A percentile compares a stretch with the other conserved stretches of the same genome.
Evolutionary conservation across 2,329 filamentous ascomycete species (phyloP).

Genomic region (Aspergillus sp.): DNA sequence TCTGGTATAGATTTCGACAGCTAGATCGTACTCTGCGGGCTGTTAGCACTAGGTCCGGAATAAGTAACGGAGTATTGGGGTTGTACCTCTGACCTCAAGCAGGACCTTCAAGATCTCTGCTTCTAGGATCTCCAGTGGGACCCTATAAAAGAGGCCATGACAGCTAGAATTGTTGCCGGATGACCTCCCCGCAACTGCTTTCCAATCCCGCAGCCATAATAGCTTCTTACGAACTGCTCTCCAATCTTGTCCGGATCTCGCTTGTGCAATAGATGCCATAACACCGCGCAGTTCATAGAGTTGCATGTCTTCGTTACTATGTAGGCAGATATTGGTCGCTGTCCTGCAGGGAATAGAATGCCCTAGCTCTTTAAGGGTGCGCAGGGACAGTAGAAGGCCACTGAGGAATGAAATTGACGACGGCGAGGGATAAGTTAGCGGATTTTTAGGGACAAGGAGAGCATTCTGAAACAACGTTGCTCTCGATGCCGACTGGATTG

Average conservation of each 20-base stretch:
- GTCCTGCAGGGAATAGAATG: conserved; percentile 36
- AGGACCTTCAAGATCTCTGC: conserved; percentile 58
- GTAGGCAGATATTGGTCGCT: conserved; percentile 53
- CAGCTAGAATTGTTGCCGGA: conserved; percentile 33
- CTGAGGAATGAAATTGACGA: conserved; percentile 43
- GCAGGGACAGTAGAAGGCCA: conserved; percentile 42
- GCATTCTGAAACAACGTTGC: conserved; percentile 44
- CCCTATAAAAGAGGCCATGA: conserved; percentile 49
- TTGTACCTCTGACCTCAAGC: conserved; percentile 47
- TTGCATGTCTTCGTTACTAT: conserved; percentile 54
- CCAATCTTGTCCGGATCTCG: conserved; percentile 52
- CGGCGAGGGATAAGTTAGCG: conserved; percentile 40
- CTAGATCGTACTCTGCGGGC: conserved; percentile 40
- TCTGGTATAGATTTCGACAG: conserved; percentile 42
- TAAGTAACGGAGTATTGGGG: background rate
- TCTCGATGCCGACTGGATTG: conserved; percentile 38
- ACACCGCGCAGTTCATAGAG: conserved; percentile 53
- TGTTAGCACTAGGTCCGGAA: conserved; percentile 15
- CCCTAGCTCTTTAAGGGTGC: conserved; percentile 41
- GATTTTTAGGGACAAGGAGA: conserved; percentile 40
- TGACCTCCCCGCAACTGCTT: conserved; percentile 29
- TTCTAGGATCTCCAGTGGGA: conserved; percentile 52
- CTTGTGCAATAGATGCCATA: conserved; percentile 48
- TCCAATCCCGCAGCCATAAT: conserved; percentile 64
- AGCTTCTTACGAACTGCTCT: conserved; percentile 49